Evolutionary conservation across 2,329 filamentous ascomycete species (phyloP), one percentile per base, ranked within the genome.

Genomic region (Paecilomyces niveus): DNA sequence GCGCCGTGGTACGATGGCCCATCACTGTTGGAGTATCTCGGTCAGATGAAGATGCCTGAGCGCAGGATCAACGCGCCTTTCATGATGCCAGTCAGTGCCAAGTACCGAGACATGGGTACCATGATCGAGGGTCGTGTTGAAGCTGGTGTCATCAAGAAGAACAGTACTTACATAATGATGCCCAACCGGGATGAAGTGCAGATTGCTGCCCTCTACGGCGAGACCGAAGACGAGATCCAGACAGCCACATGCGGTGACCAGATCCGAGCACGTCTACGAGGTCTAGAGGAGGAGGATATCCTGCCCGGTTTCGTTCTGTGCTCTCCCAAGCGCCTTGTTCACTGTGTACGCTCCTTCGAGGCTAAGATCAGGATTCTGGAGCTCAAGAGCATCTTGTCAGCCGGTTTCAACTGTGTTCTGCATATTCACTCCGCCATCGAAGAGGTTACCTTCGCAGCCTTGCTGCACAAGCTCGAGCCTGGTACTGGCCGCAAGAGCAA

Each of bases 61-160:
- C 90, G 94, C 68, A 99, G 97, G 81, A 78, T 97, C 68, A 96
- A 96, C 68, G 94, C 94, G 1, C 93, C 94, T 9, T 97, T 99
- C 83, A 97, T 99, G 94, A 97, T 99, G 92, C 90, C 94, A 8
- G 83, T 99, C 64, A 90, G 89, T 63, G 91, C 90, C 76, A 99
- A 99, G 79, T 99, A 97, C 81, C 86, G 89, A 68, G 95, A 99
- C 73, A 88, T 99, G 83, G 94, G 94, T 68, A 99, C 94, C 62
- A 92, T 99, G 84, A 85, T 97, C 50, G 95, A 99, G 79, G 94
- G 94, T 65, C 96, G 97, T 82, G 89, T 99, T 64, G 94, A 99
- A 76, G 89, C 92, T 18, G 93, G 92, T 73, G 89, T 97, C 53
- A 82, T 96, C 74, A 94, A 94, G 81, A 97, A 97, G 83, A 88